Evolutionary conservation across 768 basidiomycete species (phyloP).

Genomic region (Agaricus blazei): DNA sequence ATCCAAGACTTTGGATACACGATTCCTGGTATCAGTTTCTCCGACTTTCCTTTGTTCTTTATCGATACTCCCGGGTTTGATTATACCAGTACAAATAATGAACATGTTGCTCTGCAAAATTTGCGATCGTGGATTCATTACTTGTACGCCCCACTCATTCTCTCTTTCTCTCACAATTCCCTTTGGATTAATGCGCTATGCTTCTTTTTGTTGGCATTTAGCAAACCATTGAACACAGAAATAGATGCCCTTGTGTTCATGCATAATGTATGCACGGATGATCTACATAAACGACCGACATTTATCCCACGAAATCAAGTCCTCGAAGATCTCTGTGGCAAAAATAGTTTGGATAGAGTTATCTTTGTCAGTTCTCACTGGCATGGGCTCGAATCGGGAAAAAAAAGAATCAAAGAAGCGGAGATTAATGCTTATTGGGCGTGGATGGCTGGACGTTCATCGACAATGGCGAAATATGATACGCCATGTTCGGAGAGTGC

Average conservation of each 20-base stretch:
- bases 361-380: constrained; percentile 2
- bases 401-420: not conserved
- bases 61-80: constrained; percentile 6
- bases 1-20: not conserved
- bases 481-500: not conserved
- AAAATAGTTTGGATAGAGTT: not conserved
- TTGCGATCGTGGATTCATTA: not conserved
- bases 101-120: not conserved
- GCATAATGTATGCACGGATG: constrained; percentile 6
- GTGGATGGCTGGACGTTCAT: not conserved
- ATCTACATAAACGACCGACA: not conserved
- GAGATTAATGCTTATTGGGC: not conserved
- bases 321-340: not conserved
- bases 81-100: not conserved
- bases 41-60: not conserved
- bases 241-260: constrained; percentile 6
- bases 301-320: not conserved
- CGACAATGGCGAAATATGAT: not conserved
- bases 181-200: no score
- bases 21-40: not conserved
- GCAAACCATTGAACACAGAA: not conserved
- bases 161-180: no score
- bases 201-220: not conserved
- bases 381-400: not conserved
- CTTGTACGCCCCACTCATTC: not conserved